phyloP scores from a whole-genome alignment of 2,329 filamentous ascomycete genomes.

The Dothideomycetes sp. region DNA sequence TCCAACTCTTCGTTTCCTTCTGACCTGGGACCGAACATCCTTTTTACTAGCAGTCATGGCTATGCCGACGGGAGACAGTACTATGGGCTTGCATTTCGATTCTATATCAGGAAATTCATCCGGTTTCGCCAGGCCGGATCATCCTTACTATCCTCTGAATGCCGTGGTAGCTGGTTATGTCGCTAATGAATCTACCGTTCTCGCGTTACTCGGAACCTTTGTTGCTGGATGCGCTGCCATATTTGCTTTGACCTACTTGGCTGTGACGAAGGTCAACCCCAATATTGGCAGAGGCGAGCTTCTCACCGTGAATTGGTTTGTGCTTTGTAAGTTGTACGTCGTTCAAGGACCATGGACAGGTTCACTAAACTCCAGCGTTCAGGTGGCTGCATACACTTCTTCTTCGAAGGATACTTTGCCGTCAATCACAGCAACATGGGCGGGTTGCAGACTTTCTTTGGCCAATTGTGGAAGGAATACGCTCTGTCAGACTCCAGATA shows the following conservation, averaged over 20 bases:
- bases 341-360: background rate
- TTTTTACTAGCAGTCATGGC: no score
- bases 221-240: conserved; percentile 47
- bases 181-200: conserved; percentile 54
- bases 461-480: conserved; percentile 91
- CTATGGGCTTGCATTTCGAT: conserved; percentile 5
- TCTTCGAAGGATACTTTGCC: conserved; percentile 80
- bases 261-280: conserved; percentile 46
- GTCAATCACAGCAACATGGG: conserved; percentile 58
- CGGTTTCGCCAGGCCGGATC: conserved; percentile 24
- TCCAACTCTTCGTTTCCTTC: no score
- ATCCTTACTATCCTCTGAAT: conserved; percentile 65
- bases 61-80: background rate
- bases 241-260: conserved; percentile 46
- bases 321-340: conserved; percentile 51
- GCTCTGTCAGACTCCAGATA: conserved; percentile 80
- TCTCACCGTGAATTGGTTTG: conserved; percentile 62
- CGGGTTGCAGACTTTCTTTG: conserved; percentile 61
- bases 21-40: no score
- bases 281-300: conserved; percentile 47
- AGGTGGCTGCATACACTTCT: conserved; percentile 64
- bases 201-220: conserved; percentile 52
- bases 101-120: conserved; percentile 4
- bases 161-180: conserved; percentile 54
- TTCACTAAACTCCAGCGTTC: conserved; percentile 4